These are phyloP conservation scores for Exophiala sp. DNA, from an alignment of 2,329 filamentous ascomycete species.

Conservation along the genomic window DNA sequence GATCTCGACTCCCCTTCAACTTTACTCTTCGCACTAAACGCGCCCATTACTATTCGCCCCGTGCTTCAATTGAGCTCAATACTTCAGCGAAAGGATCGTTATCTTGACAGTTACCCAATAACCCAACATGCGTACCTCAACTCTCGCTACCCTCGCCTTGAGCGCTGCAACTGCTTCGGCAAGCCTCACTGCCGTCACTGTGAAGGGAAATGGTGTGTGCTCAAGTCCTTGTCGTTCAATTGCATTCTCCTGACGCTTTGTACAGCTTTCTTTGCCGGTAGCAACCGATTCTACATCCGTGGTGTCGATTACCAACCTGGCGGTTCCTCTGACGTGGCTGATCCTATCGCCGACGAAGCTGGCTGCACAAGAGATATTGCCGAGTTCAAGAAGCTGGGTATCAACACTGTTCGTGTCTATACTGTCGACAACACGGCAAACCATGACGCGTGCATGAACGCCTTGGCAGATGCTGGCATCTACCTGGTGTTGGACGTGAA, in stretches of 20 bases:
- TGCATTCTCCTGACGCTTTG: constrained; percentile 26
- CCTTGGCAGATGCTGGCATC: constrained; percentile 77
- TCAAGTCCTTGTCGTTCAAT: background rate
- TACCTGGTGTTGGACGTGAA: constrained; percentile 91
- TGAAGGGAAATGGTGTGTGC: constrained; percentile 59
- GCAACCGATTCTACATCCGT: constrained; percentile 54
- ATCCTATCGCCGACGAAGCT: constrained; percentile 70
- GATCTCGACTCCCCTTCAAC: constrained; percentile 12
- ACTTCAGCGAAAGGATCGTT: background rate
- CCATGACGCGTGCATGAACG: constrained; percentile 82
- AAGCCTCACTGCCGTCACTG: constrained; percentile 54
- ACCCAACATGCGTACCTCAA: constrained; percentile 52
- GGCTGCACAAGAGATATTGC: constrained; percentile 75
- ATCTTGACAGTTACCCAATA: constrained; percentile 1
- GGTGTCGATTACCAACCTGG: constrained; percentile 64
- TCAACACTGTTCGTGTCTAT: constrained; percentile 93
- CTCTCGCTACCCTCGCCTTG: constrained; percentile 45
- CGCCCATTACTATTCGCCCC: constrained; percentile 6
- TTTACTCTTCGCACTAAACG: constrained; percentile 1
- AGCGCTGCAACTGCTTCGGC: constrained; percentile 47
- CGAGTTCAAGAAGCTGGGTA: constrained; percentile 77
- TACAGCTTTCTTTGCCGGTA: constrained; percentile 60
- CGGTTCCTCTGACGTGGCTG: constrained; percentile 60
- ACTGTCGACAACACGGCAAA: constrained; percentile 79
- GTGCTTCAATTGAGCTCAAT: constrained; percentile 5